Base-by-base conservation (phyloP, 768 basidiomycete species). In the Suillus subalutaceus region DNA sequence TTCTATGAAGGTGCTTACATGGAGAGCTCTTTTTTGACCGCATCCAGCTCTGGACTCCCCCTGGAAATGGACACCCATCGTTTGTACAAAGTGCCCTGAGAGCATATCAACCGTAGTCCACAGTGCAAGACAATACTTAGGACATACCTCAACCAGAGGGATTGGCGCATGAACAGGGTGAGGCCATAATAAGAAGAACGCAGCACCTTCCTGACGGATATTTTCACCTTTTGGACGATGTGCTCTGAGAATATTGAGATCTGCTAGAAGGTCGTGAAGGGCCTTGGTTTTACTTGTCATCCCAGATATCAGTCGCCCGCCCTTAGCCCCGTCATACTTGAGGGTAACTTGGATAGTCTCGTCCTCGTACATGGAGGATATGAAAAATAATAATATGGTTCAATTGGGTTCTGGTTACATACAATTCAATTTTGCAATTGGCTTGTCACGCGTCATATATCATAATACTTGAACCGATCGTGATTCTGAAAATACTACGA, bases 191-290 rank as follows among this genome's bases (percentile, higher is more conserved):
- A 76, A 68, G 43, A 77, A 44, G 58, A 76, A 73, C 10, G 68
- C 66, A 0, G 72, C 73, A 3, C 62, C 18, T 56, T 65, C 57
- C 15, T 69, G 73, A 1, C 26, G 66, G n/a, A 76, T 69, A 65
- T 76, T 76, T 63, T 59, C 77, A 20, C 74, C 68, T 26, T 74
- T 69, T 0, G 75, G 76, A 0, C 67, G 70, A 56, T 78, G 75
- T 2, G 74, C 76, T 62, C 76, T 73, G 46, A 78, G 76, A 46
- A 66, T 67, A n/a, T 52, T 64, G 37, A 78, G 72, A 65, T 78
- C 75, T 50, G 66, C 69, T 62, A 77, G 71, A 44, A 77, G 63
- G 56, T 69, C 71, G 46, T 68, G 68, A 48, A 75, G 66, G 13
- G 60, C 73, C 20, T 32, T 26, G 37, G 8, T 53, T 48, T 38